These are phyloP conservation scores for Helotiales sp. DNA, from an alignment of 2,329 filamentous ascomycete genomes.

Conservation along the genomic window DNA sequence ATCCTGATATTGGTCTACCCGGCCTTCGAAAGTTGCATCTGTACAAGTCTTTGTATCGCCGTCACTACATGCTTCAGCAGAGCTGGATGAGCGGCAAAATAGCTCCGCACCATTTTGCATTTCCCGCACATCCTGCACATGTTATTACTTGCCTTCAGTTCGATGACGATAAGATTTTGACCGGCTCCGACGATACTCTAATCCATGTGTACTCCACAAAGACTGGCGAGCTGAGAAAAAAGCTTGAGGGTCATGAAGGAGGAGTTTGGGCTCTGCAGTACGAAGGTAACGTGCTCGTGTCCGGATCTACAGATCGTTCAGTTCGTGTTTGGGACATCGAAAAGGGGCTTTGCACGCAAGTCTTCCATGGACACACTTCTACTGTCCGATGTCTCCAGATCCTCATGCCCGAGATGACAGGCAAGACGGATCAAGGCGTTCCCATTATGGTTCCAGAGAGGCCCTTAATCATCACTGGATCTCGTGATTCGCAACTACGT, in stretches of 20 bases:
- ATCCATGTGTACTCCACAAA: conserved; percentile 99
- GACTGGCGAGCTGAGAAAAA: conserved; percentile 80
- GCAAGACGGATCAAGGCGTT: conserved; percentile 68
- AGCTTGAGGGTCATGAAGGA: conserved; percentile 90
- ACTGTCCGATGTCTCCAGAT: conserved; percentile 96
- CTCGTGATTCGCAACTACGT: conserved; percentile 87
- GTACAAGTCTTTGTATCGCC: conserved; percentile 93
- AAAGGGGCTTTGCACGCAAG: conserved; percentile 85
- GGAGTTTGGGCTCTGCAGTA: conserved; percentile 98
- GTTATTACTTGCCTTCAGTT: conserved; percentile 98
- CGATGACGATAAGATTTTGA: conserved; percentile 96
- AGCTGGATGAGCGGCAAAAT: conserved; percentile 88
- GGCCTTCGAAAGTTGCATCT: conserved; percentile 83
- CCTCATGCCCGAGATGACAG: conserved; percentile 79
- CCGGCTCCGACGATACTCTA: conserved; percentile 93
- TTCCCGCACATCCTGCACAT: conserved; percentile 92
- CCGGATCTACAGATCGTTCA: conserved; percentile 91
- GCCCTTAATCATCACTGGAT: conserved; percentile 95
- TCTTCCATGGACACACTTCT: conserved; percentile 96
- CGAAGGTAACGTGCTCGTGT: conserved; percentile 91
- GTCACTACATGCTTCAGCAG: conserved; percentile 85
- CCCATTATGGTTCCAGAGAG: conserved; percentile 89
- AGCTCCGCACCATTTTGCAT: conserved; percentile 88
- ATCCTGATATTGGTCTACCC: conserved; percentile 76
- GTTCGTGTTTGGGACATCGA: conserved; percentile 99